Percentiles rank a stretch among this genome's conserved stretches.
These are phyloP conservation scores for Pseudozyma thailandica DNA, from an alignment of 1,284 basidiomycete genomes.

Conservation along the genomic window DNA sequence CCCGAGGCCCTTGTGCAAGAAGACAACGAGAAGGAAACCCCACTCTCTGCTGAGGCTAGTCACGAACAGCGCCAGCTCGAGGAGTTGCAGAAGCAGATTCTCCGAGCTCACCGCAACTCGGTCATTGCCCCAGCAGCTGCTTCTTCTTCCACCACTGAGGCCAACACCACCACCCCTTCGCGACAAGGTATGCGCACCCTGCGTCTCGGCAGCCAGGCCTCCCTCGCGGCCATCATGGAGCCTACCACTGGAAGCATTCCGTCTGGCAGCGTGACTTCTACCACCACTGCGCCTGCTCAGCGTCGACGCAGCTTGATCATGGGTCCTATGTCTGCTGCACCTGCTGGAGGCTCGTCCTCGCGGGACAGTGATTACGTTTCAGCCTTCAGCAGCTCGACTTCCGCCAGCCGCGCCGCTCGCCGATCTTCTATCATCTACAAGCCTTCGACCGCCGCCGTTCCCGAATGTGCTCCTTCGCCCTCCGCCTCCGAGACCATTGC, in stretches of 20 bases:
- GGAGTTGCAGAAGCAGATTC: constrained; percentile 37
- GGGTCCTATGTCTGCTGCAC: constrained; percentile 14
- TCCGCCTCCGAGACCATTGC: constrained; percentile 33
- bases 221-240: constrained; percentile 40
- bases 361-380: constrained; percentile 36
- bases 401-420: constrained; percentile 23
- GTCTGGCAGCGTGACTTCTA: constrained; percentile 7
- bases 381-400: constrained; percentile 17
- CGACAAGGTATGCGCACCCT: constrained; percentile 60
- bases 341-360: constrained; percentile 15
- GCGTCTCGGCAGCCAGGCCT: constrained; percentile 52
- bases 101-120: constrained; percentile 42
- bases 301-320: constrained; percentile 48
- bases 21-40: neutral
- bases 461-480: constrained; percentile 23
- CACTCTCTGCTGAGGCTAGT: constrained; percentile 6
- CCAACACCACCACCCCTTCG: constrained; percentile 16
- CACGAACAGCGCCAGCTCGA: constrained; percentile 40
- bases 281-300: constrained; percentile 23
- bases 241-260: constrained; percentile 8
- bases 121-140: constrained; percentile 17
- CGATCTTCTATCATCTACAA: constrained; percentile 56
- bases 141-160: constrained; percentile 4
- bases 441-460: constrained; percentile 28
- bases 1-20: neutral